Evolutionary conservation across 1,139 yeast species (phyloP), one percentile per base, ranked within the genome.

Genomic region (Barnettozyma hawaiiensis): DNA sequence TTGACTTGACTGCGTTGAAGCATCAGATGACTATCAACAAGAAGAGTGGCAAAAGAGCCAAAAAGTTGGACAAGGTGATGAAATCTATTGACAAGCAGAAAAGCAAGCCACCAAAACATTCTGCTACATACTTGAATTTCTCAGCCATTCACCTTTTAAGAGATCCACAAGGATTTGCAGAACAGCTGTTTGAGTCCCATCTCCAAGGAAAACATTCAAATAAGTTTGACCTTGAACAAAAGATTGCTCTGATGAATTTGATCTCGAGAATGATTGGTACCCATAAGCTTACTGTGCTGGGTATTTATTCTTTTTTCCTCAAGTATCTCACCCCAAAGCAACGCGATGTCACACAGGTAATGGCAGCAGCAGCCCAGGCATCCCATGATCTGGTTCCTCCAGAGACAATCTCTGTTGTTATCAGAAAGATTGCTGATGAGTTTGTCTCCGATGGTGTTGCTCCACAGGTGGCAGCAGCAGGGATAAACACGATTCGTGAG

Each of bases 81-180:
- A 83, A 84, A 58, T 62, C 73, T 3, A 63, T 83, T 49, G 84
- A 85, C 64, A 78, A 78, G 64, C 84, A 83, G 64, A 72, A 69
- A 19, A 28, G 32, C 51, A 61, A 65, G 34, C 60, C 74, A 34
- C 60, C 74, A 16, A 75, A 73, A 49, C 73, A 70, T 44, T 67
- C 73, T n/a, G 78, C 84, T n/a, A 78, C 86, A 0, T 85, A 80
- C 55, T 73, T 92, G 56, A 94, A 94, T 61, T 94, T 92, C 65
- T 82, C 95, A 37, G 98, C 98, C 34, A 82, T 94, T 43, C 98
- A 92, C 64, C 67, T 92, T 47, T 71, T 92, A 44, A 78, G 97
- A 62, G 98, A 92, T 61, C 98, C 99, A 11, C 99, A 94, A 64
- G 96, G 96, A 7, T 92, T 92, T 66, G 96, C 97, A 6, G 98